Base-by-base conservation (phyloP, 1,284 basidiomycete genomes). In the Cryptococcus sp. region DNA sequence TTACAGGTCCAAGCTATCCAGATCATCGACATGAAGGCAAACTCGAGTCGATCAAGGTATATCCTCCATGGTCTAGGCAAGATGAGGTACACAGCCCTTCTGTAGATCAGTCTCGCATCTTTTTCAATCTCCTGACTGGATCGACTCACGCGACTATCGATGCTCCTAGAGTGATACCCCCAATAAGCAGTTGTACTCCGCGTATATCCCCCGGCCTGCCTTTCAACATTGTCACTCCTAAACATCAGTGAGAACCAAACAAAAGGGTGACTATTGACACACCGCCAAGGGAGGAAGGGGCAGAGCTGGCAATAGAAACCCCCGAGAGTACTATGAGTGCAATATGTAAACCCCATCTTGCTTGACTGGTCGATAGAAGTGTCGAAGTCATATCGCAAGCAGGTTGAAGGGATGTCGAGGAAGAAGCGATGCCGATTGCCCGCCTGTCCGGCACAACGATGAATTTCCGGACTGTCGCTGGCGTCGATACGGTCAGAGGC, bases 1-100 rank as follows among this genome's bases (percentile, higher is more conserved):
- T 33, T 34, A 66, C 66, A 68, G 1, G 63, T 66, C 66, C 66
- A 68, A 23, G 56, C 51, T 31, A 68, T 63, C 65, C 66, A 68
- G 7, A 68, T 45, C 57, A 65, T 56, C 7, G 63, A 35, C 3
- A 64, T 48, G 44, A 64, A 49, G 10, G 53, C 56, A 51, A 68
- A 68, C 40, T 66, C 66, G 12, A 64, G 4, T 18, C 66, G 51
- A 41, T 66, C 65, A 41, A 63, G 26, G 46, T 65, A 64, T 19
- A 59, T 25, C 32, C 62, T 32, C 64, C 66, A 68, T 43, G 60
- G 53, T 24, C 42, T 51, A 5, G 61, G 58, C 9, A 62, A 35
- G 3, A 64, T 23, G 9, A 50, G 11, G 4, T 35, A 36, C 1
- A 45, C 45, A 3, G 57, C 39, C 4, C 64, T 60, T 21, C 64